These are phyloP conservation scores for Harringtonia lauricola DNA, from an alignment of 2,329 filamentous ascomycete species.

Conservation along the genomic window DNA sequence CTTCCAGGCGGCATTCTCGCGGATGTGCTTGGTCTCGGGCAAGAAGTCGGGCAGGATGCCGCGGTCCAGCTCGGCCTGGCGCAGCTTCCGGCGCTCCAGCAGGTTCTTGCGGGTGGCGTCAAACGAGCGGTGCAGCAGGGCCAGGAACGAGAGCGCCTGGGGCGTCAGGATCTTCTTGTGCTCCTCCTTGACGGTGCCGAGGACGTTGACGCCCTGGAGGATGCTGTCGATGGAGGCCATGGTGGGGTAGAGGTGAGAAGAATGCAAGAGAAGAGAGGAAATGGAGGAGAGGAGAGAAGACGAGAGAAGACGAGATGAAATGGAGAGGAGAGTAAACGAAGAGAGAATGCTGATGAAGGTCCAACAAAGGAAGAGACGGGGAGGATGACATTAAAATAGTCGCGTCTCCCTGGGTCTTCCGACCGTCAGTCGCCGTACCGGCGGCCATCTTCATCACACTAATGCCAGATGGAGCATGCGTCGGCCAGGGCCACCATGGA, in stretches of 20 bases:
- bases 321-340: background rate
- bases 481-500: background rate
- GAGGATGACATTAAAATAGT: conserved; percentile 3
- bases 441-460: background rate
- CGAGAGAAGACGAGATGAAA: background rate
- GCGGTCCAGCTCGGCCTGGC: conserved; percentile 88
- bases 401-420: background rate
- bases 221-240: conserved; percentile 67
- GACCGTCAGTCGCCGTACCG: background rate
- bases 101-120: conserved; percentile 80
- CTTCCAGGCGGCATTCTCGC: conserved; percentile 88
- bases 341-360: conserved; percentile 1
- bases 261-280: background rate
- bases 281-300: background rate
- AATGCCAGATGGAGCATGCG: background rate
- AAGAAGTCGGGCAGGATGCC: conserved; percentile 87
- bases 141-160: conserved; percentile 82
- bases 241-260: conserved; percentile 12
- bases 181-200: conserved; percentile 64
- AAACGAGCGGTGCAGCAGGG: conserved; percentile 90
- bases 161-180: conserved; percentile 88
- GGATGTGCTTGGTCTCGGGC: conserved; percentile 89
- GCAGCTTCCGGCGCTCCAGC: conserved; percentile 72
- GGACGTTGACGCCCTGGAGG: conserved; percentile 79
- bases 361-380: background rate